Base-by-base conservation (phyloP, 2,329 filamentous ascomycete species). In the Beauveria sp. region DNA sequence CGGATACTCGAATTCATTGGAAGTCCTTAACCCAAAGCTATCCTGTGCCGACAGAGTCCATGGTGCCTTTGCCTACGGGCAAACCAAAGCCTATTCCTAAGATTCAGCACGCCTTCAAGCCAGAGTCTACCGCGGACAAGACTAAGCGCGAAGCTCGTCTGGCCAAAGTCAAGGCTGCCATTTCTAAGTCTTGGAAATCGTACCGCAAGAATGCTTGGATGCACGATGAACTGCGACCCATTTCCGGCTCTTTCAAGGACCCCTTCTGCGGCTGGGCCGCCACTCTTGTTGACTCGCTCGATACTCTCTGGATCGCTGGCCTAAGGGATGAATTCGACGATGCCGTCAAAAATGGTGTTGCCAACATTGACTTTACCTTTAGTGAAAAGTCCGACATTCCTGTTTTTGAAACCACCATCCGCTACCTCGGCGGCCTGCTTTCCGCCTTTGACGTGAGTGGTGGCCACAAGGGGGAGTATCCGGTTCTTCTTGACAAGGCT, bases 251-350 rank as follows among this genome's bases (percentile, higher is more conserved):
- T 16, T 85, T 79, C 65, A 84, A 85, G 20, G 89, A 97, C 70
- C 90, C 91, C 0, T 98, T 98, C 73, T 93, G 91, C 70, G 91
- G 89, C 55, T 96, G 92, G 92, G 90, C 90, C 20, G 92, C 92
- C 18, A 96, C 92, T 0, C 72, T 96, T 63, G 89, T 96, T 5
- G 92, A 96, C 76, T 79, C 85, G 1, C 76, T 93, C 57, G 91
- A 96, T 70, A 93, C 91, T 0, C 78, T 96, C 3, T 96, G 90
- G 89, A 93, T 96, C 67, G 92, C 93, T 83, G 90, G 84, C 28
- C 70, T 96, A 71, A 83, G 84, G 67, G 81, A 88, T 0, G 90
- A 96, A 67, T 96, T 96, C 68, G 85, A 91, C 62, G 86, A 91
- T 63, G 91, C 91, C 2, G 85, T 90, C 50, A 80, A 83, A 57